Evolutionary conservation across 345 rosid species (phyloP).

Genomic region (Cochlearia excelsa): DNA sequence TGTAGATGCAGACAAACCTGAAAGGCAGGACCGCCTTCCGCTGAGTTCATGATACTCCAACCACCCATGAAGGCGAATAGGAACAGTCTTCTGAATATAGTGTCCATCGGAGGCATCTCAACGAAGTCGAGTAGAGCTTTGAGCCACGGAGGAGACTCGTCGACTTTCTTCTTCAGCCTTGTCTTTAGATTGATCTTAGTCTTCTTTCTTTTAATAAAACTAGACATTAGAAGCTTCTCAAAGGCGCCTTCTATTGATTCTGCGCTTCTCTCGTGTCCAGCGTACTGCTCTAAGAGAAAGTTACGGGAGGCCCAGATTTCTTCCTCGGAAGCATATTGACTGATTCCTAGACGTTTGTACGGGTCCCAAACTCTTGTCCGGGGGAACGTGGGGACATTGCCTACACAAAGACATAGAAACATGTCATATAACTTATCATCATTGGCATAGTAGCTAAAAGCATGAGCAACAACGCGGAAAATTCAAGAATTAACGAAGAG

Average conservation of each 20-base stretch:
- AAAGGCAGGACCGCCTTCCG: slow-evolving; percentile 96
- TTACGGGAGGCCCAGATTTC: slow-evolving; percentile 94
- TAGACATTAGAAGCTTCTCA: slow-evolving; percentile 77
- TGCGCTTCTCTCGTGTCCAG: slow-evolving; percentile 86
- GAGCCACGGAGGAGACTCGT: slow-evolving; percentile 93
- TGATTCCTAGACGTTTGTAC: slow-evolving; percentile 69
- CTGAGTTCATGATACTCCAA: slow-evolving; percentile 95
- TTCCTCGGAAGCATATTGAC: slow-evolving; percentile 78
- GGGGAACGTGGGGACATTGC: slow-evolving; percentile 58
- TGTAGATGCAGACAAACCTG: slow-evolving; percentile 50
- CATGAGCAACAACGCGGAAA: not conserved
- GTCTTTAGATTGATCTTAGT: slow-evolving; percentile 76
- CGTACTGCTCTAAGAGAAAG: slow-evolving; percentile 76
- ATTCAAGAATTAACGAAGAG: not conserved
- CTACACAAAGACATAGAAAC: slow-evolving; percentile 33
- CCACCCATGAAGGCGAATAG: slow-evolving; percentile 97
- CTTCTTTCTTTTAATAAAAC: slow-evolving; percentile 73
- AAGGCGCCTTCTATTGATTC: slow-evolving; percentile 92
- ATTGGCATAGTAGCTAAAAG: not conserved
- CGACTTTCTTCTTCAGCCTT: slow-evolving; percentile 80
- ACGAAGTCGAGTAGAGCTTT: slow-evolving; percentile 65
- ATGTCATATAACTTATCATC: no score
- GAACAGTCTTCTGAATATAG: slow-evolving; percentile 79
- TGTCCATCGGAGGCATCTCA: slow-evolving; percentile 72
- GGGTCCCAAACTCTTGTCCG: slow-evolving; percentile 81